Base-by-base conservation (phyloP, 208 protist genomes). In the Leishmania turanica region DNA sequence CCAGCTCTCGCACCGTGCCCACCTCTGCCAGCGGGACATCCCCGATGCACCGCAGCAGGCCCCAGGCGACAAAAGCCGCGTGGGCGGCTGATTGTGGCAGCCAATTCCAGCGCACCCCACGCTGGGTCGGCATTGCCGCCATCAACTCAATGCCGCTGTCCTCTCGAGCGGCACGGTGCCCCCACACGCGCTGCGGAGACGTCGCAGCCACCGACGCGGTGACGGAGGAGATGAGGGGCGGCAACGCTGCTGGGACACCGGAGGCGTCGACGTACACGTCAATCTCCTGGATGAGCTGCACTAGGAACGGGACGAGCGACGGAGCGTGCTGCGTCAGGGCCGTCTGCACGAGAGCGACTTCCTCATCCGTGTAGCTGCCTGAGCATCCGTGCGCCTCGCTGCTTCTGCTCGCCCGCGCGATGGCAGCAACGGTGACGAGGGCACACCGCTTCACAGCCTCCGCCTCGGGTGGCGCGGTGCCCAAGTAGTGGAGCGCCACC, bases 401-500 rank as follows among this genome's bases (percentile, higher is more conserved):
- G 69, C 47, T 77, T 75, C 74, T 86, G 77, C 66, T 76, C 45
- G 56, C 69, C 64, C 84, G 68, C 9, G 84, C 80, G 70, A 87
- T 78, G 62, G 87, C 80, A 19, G 86, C 89, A 19, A 95, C 71
- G 34, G 88, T 79, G 47, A 84, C 62, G 21, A 92, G 66, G n/a
- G 89, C 92, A 75, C 82, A 79, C 54, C 78, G 87, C 75, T 91
- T 88, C 72, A 92, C 85, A 13, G 31, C 37, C 66, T 93, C 87
- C n/a, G 88, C 78, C 27, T 82, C 68, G 53, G 81, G 27, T 27
- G 87, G 86, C 0, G 91, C 87, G 17, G 83, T 78, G 42, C 68
- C 71, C 78, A 95, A 78, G 69, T 91, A 96, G 56, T 72, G 89
- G 54, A 95, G 80, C 27, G 88, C 85, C 51, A 89, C 84, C 37